Conservation (phyloP, 169 alveolate species). For the Plasmodium vinckei region DNA sequence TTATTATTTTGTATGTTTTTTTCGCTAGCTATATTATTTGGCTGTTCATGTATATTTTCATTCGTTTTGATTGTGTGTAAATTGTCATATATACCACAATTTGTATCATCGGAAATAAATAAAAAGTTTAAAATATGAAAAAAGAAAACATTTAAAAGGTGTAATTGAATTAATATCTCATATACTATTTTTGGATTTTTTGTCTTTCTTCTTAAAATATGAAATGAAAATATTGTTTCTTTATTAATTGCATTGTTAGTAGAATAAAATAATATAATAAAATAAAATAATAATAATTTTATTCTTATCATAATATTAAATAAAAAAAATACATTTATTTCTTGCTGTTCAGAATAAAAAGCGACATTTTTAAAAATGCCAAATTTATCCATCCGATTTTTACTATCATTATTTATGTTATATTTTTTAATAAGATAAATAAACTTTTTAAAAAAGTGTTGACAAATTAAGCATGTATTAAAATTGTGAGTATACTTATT, state of each 20-base stretch:
- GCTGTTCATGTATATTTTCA: too few relatives aligned
- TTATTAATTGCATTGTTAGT: not conserved
- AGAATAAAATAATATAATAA: constrained; percentile 24
- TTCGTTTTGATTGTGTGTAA: too few relatives aligned
- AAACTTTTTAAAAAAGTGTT: constrained; percentile 21
- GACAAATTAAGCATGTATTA: constrained; percentile 30
- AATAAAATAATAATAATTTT: constrained; percentile 31
- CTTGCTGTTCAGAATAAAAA: not conserved
- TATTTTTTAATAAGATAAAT: not conserved
- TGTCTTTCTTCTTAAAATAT: constrained; percentile 10
- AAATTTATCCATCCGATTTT: too few relatives aligned
- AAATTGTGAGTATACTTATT: not conserved
- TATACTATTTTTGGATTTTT: not conserved
- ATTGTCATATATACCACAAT: too few relatives aligned
- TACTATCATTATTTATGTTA: too few relatives aligned
- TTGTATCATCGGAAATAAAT: too few relatives aligned
- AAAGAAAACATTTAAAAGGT: constrained; percentile 14
- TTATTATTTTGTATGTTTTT: too few relatives aligned
- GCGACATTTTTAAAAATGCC: not conserved
- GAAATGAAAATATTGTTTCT: not conserved
- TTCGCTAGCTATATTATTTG: too few relatives aligned
- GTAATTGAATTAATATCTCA: constrained; percentile 42
- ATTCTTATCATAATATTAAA: constrained; percentile 7
- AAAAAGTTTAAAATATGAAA: constrained; percentile 17
- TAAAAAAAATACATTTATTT: constrained; percentile 8